Conservation (phyloP, 1,284 basidiomycete genomes). For the Leccinum olivaceoglutinosum region DNA sequence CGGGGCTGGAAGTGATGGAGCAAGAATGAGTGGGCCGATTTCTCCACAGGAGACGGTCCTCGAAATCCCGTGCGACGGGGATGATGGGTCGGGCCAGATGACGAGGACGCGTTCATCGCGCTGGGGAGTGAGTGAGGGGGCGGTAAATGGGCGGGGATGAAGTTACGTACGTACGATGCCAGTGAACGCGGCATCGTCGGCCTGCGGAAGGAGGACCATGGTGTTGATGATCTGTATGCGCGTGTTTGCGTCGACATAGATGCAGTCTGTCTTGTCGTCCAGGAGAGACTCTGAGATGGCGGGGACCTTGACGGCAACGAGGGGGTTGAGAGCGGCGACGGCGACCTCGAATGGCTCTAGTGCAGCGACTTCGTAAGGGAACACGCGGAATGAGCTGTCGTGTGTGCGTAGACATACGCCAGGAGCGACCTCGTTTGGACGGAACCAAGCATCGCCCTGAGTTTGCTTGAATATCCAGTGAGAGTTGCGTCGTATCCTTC, state of each 20-base stretch:
- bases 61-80: too few relatives aligned
- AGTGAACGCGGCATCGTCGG: constrained; percentile 75
- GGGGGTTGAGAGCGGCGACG: constrained; percentile 68
- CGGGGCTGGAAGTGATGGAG: too few relatives aligned
- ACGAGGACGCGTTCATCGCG: constrained; percentile 72
- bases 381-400: constrained; percentile 60
- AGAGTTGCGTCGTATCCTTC: constrained; percentile 33
- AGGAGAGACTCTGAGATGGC: constrained; percentile 51
- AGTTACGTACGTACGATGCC: constrained; percentile 42
- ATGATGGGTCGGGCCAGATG: constrained; percentile 61
- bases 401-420: constrained; percentile 64
- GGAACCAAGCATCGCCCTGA: constrained; percentile 55
- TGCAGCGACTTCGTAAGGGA: constrained; percentile 65
- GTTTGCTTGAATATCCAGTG: constrained; percentile 42
- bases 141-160: neutral
- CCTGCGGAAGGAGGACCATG: constrained; percentile 65
- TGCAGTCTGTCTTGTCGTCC: constrained; percentile 42
- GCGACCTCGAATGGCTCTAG: constrained; percentile 71
- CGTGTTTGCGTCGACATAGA: constrained; percentile 66
- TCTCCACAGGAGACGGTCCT: too few relatives aligned
- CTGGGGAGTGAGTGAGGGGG: constrained; percentile 31
- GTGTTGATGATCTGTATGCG: constrained; percentile 68
- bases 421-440: constrained; percentile 46
- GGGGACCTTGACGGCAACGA: constrained; percentile 77
- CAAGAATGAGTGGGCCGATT: too few relatives aligned